These are phyloP conservation scores for Geum urbanum DNA, from an alignment of 306 rosid genomes.

Conservation along the genomic window DNA sequence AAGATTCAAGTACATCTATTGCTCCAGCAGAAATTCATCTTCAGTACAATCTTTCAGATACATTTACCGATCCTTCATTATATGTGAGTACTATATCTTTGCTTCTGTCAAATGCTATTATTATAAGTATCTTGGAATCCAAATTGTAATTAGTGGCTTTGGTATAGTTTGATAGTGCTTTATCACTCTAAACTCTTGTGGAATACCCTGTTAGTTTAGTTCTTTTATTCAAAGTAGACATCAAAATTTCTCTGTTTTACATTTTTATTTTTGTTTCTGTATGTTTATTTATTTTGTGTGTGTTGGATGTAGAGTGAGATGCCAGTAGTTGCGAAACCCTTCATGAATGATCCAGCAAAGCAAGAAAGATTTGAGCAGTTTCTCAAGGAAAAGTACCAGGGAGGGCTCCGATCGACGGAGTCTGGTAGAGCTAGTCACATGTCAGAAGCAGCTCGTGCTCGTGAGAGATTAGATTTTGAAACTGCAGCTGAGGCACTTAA, in stretches of 20 bases:
- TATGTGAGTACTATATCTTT: conserved; percentile 46
- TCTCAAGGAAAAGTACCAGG: conserved; percentile 82
- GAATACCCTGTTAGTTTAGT: no score
- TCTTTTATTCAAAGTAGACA: not conserved
- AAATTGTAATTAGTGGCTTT: conserved; percentile 13
- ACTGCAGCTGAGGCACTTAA: conserved; percentile 85
- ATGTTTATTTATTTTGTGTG: conserved; percentile 7
- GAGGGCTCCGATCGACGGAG: conserved; percentile 77
- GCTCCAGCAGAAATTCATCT: conserved; percentile 56
- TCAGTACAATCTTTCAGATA: conserved; percentile 83
- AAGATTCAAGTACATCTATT: conserved; percentile 48
- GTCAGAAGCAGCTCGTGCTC: conserved; percentile 96
- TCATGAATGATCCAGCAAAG: conserved; percentile 84
- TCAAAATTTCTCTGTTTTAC: no score
- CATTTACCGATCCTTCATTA: conserved; percentile 64
- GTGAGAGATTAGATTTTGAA: conserved; percentile 91
- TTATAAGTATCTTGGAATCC: not conserved
- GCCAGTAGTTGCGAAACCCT: conserved; percentile 59
- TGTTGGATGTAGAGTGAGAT: conserved; percentile 43
- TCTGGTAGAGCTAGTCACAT: conserved; percentile 67
- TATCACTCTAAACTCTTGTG: conserved; percentile 9
- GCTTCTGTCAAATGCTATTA: not conserved
- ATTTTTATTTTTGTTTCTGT: conserved; percentile 13
- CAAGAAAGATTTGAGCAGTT: conserved; percentile 88
- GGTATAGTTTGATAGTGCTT: not conserved